Evolutionary conservation across 306 rosid species (phyloP).

Genomic region (Bauhinia variegata): DNA sequence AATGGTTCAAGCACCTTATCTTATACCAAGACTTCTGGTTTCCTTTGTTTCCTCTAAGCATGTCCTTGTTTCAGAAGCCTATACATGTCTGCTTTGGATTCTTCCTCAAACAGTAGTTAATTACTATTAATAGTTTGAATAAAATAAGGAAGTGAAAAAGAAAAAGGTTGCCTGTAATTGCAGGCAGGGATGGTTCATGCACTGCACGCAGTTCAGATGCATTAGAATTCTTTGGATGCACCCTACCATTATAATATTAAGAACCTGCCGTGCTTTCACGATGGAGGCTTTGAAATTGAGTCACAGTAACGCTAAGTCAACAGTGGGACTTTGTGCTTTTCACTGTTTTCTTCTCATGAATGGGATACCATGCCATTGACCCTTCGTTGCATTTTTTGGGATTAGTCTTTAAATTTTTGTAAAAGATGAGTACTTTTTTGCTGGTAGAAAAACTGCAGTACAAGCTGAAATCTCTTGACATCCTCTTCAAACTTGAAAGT

Average conservation of each 20-base stretch:
- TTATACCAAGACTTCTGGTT: too few species aligned
- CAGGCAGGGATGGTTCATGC: conserved; percentile 24
- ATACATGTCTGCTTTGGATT: conserved; percentile 13
- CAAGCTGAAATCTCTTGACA: too few species aligned
- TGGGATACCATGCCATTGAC: conserved; percentile 11
- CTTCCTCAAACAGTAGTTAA: neutral
- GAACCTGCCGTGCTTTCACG: conserved; percentile 30
- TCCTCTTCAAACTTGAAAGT: too few species aligned
- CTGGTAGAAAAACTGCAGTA: too few species aligned
- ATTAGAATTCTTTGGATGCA: neutral
- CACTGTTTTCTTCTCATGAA: neutral
- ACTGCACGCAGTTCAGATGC: conserved; percentile 3
- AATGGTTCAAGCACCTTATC: neutral
- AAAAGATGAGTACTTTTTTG: too few species aligned
- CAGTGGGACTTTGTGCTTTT: conserved; percentile 5
- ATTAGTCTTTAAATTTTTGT: too few species aligned
- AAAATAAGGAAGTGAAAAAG: conserved; percentile 6
- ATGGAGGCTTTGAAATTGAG: neutral
- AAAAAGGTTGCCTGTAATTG: neutral
- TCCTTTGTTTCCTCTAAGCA: too few species aligned
- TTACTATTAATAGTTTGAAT: neutral
- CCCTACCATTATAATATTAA: conserved; percentile 15
- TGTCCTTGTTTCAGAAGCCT: neutral
- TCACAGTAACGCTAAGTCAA: conserved; percentile 21
- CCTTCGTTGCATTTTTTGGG: neutral